Base-by-base conservation (phyloP, 2,329 filamentous ascomycete species). In the Talaromyces marneffei region DNA sequence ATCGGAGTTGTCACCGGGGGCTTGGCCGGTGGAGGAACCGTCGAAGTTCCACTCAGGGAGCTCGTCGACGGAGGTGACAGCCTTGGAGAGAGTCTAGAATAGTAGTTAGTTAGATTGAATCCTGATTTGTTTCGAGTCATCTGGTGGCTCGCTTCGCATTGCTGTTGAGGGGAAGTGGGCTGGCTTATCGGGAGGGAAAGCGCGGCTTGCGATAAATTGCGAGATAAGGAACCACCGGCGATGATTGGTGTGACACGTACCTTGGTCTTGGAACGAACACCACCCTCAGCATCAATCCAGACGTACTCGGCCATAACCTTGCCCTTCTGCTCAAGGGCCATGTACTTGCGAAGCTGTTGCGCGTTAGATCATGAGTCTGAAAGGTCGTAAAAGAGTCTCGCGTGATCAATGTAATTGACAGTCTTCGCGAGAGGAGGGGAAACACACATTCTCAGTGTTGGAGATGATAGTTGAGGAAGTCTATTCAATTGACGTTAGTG, bases 1-100 rank as follows among this genome's bases (percentile, higher is more conserved):
- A 79, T 97, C 93, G 53, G 91, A 96, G 86, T 97, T 94, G 78
- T 95, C 90, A 71, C 92, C 92, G 42, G 91, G 91, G 54, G 93
- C 93, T 80, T 97, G 93, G 69, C 85, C 87, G 68, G 92, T 97
- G 14, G 92, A 96, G 62, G 91, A 96, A 73, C 93, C 93, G 76
- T 91, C 88, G 72, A 90, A 90, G 80, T 90, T 90, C 88, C 87
- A 90, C 79, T 90, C 87, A 70, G 87, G 85, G 65, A 90, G 86
- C 66, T 90, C 87, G 62, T 85, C 82, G 65, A 87, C 77, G 64
- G 76, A 81, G 40, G 73, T 73, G 68, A 83, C 81, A 72, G 83
- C 77, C 74, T 84, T 83, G 73, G 74, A 77, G 65, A 90, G 79
- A 68, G 87, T 90, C 87, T 90, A 72, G 57, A 60, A 25, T n/a